phyloP scores from a whole-genome alignment of 176 grass and related monocot genomes.

The Dendrocalamus sinicus region DNA sequence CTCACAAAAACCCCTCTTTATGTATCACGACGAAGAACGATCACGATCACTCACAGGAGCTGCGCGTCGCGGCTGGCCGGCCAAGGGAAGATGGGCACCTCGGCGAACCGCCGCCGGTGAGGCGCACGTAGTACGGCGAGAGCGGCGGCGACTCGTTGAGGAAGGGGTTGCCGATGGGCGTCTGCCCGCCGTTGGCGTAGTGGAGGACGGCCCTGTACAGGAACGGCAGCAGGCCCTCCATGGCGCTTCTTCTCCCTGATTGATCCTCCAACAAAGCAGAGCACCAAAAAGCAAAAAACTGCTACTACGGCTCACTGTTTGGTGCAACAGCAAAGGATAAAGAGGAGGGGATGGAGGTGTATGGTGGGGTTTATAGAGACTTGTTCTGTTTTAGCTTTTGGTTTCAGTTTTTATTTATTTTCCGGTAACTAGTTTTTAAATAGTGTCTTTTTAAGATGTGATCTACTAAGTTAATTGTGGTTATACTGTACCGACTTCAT shows the following conservation, averaged over 20 bases:
- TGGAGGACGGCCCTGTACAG: conserved; percentile 62
- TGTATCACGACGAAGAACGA: neutral
- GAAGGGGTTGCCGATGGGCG: conserved; percentile 47
- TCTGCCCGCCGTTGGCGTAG: conserved; percentile 43
- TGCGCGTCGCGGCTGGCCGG: neutral
- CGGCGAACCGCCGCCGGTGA: conserved; percentile 30
- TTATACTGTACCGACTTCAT: too few species aligned
- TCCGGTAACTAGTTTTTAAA: too few species aligned
- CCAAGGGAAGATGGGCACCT: conserved; percentile 24
- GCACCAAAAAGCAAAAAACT: neutral
- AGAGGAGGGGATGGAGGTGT: neutral
- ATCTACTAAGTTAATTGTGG: too few species aligned
- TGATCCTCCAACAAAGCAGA: neutral
- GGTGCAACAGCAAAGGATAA: neutral
- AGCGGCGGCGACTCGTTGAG: conserved; percentile 49
- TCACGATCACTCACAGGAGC: neutral
- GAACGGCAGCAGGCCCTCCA: conserved; percentile 75
- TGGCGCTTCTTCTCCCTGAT: neutral
- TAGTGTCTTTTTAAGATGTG: too few species aligned
- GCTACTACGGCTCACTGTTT: neutral
- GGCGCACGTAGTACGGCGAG: conserved; percentile 50
- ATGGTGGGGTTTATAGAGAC: neutral
- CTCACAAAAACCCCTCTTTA: neutral
- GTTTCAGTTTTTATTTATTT: too few species aligned
- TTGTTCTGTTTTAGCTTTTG: too few species aligned